These are phyloP conservation scores for Oemleria cerasiformis DNA, from an alignment of 306 rosid genomes.

Conservation along the genomic window DNA sequence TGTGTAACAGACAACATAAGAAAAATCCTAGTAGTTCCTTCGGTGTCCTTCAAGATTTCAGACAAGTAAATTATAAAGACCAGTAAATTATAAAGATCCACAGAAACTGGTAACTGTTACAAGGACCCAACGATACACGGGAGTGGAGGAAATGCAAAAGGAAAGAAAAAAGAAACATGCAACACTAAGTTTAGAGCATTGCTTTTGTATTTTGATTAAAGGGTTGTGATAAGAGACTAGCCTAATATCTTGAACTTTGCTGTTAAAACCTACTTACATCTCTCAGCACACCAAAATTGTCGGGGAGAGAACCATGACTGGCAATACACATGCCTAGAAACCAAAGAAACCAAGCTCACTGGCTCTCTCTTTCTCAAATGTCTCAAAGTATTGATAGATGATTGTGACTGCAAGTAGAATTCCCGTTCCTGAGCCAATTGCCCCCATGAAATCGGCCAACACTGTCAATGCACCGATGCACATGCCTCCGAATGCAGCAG, in stretches of 20 bases:
- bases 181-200: slow-evolving; percentile 3
- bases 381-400: slow-evolving; percentile 88
- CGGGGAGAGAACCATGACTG: slow-evolving; percentile 12
- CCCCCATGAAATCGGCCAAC: slow-evolving; percentile 94
- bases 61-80: not conserved
- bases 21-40: slow-evolving; percentile 6
- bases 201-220: slow-evolving; percentile 16
- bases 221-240: slow-evolving; percentile 33
- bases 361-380: slow-evolving; percentile 86
- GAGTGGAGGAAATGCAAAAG: not conserved
- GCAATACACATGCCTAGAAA: slow-evolving; percentile 39
- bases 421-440: slow-evolving; percentile 92
- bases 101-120: slow-evolving; percentile 2
- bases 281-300: slow-evolving; percentile 41
- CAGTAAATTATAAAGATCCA: slow-evolving; percentile 4
- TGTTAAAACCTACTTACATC: slow-evolving; percentile 44
- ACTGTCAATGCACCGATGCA: slow-evolving; percentile 92
- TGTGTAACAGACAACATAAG: not conserved
- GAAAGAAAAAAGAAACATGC: not conserved
- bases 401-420: slow-evolving; percentile 87
- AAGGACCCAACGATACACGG: slow-evolving; percentile 4
- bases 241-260: slow-evolving; percentile 35
- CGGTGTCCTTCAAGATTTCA: slow-evolving; percentile 1
- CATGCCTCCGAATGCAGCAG: slow-evolving; percentile 90
- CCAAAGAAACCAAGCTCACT: slow-evolving; percentile 92